These are phyloP conservation scores for Trichophyton mentagrophytes DNA, from an alignment of 2,329 filamentous ascomycete genomes.

Conservation along the genomic window DNA sequence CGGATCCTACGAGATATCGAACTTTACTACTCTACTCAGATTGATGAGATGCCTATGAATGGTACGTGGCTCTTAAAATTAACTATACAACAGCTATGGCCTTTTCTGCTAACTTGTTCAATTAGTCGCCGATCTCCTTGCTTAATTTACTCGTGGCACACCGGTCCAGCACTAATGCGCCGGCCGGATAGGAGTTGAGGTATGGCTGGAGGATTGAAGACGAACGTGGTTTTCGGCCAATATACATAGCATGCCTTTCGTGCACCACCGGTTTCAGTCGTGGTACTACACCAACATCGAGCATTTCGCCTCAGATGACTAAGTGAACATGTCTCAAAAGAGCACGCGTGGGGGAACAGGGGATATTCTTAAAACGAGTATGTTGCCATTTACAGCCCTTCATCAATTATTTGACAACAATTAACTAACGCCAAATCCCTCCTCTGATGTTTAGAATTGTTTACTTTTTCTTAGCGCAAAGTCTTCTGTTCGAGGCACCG, in stretches of 20 bases:
- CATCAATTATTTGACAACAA: background rate
- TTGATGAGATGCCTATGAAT: constrained; percentile 99
- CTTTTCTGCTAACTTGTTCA: background rate
- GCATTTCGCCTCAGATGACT: background rate
- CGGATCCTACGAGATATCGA: constrained; percentile 96
- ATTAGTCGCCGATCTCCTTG: constrained; percentile 18
- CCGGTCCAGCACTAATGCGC: background rate
- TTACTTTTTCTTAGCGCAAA: background rate
- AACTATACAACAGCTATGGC: background rate
- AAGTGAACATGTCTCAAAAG: background rate
- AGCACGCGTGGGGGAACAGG: constrained; percentile 14
- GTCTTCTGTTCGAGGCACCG: background rate
- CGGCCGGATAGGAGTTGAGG: background rate
- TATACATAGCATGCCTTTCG: background rate
- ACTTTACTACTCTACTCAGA: constrained; percentile 90
- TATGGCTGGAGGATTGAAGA: background rate
- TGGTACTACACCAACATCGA: background rate
- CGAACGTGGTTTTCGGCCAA: background rate
- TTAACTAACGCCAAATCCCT: background rate
- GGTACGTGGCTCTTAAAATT: constrained; percentile 39
- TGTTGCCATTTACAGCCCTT: background rate
- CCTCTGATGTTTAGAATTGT: background rate
- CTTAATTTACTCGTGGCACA: constrained; percentile 9
- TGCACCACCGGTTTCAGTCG: background rate
- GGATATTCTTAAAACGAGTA: constrained; percentile 13